These are phyloP conservation scores for Podaxis sp. DNA, from an alignment of 768 basidiomycete genomes.

Conservation along the genomic window DNA sequence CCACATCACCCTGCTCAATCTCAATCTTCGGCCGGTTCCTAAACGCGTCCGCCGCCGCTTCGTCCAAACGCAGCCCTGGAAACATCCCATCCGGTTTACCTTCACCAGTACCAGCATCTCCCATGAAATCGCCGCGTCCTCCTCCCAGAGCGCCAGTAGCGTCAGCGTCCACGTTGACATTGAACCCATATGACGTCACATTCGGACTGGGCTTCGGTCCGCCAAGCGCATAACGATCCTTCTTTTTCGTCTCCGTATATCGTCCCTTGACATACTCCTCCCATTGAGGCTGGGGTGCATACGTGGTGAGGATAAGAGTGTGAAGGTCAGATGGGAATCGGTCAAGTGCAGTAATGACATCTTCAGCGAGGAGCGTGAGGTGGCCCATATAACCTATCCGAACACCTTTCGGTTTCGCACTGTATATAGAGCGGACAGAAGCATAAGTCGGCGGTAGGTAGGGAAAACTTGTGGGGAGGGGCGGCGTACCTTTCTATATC, in stretches of 20 bases:
- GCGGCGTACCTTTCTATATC: conserved; percentile 65
- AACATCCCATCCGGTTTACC: conserved; percentile 42
- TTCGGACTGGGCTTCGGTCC: conserved; percentile 75
- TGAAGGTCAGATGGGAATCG: conserved; percentile 83
- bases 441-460: not conserved
- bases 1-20: conserved; percentile 11
- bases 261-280: conserved; percentile 84
- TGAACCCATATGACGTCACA: conserved; percentile 21
- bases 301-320: conserved; percentile 50
- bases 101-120: conserved; percentile 16
- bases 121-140: not conserved
- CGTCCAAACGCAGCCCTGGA: conserved; percentile 8
- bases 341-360: conserved; percentile 86
- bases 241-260: conserved; percentile 82
- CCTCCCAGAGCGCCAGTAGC: conserved; percentile 7
- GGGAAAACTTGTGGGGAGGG: not conserved
- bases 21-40: not conserved
- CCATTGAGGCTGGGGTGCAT: conserved; percentile 80
- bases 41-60: not conserved
- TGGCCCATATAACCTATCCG: conserved; percentile 97
- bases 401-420: conserved; percentile 70
- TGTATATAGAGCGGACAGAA: conserved; percentile 24
- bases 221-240: conserved; percentile 77
- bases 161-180: not conserved
- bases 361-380: conserved; percentile 91